Evolutionary conservation across 2,329 filamentous ascomycete genomes (phyloP).

Genomic region (Stachybotrys chlorohalonatus): DNA sequence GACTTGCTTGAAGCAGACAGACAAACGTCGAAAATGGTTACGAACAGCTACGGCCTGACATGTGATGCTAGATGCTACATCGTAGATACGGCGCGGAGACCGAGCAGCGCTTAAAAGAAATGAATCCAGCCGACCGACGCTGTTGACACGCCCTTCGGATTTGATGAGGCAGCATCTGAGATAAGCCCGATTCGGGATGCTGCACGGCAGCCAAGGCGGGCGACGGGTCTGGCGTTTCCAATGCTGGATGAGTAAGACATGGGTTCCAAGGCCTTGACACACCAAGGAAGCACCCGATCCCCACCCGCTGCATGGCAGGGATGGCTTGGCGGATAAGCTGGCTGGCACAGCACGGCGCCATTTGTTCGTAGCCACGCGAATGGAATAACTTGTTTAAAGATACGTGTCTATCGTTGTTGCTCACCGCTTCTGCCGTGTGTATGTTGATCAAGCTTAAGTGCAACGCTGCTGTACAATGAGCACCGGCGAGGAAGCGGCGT

Average conservation of each 20-base stretch:
- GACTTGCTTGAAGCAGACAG: too few species aligned
- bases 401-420: too few species aligned
- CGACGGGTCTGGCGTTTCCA: not conserved
- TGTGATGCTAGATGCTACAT: not conserved
- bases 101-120: not conserved
- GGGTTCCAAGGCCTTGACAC: not conserved
- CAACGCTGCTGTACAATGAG: too few species aligned
- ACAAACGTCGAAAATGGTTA: not conserved
- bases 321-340: not conserved
- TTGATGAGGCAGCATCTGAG: not conserved
- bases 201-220: not conserved
- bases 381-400: too few species aligned
- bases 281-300: not conserved
- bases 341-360: not conserved
- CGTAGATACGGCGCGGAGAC: not conserved
- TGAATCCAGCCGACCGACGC: not conserved
- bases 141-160: not conserved
- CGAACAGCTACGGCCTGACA: not conserved
- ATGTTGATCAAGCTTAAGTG: too few species aligned
- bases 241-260: not conserved
- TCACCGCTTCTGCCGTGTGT: too few species aligned
- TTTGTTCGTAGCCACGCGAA: not conserved
- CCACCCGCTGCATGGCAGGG: not conserved
- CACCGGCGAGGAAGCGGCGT: too few species aligned
- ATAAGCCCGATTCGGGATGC: not conserved